A percentile compares a stretch with the other conserved stretches of the same genome.
These are phyloP conservation scores for Hygrocybe punicea DNA, from an alignment of 768 basidiomycete genomes.

Conservation along the genomic window DNA sequence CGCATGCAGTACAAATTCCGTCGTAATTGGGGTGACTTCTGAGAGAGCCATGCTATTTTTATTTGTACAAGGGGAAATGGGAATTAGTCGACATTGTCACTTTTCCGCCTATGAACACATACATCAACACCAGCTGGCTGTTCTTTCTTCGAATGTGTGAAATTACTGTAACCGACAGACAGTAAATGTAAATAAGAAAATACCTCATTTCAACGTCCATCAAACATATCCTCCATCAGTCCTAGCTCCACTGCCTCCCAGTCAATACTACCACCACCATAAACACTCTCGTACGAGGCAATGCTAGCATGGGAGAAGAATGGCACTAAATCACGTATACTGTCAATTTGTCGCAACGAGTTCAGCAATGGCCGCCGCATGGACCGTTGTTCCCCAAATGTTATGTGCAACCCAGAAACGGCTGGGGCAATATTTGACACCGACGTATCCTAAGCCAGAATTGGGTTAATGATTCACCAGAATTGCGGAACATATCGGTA, in stretches of 20 bases:
- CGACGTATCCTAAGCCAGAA: slow-evolving; percentile 26
- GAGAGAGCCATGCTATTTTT: not conserved
- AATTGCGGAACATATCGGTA: slow-evolving; percentile 5
- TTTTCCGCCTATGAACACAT: no score
- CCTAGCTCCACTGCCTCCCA: slow-evolving; percentile 86
- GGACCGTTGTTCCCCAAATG: slow-evolving; percentile 39
- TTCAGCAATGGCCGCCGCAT: slow-evolving; percentile 75
- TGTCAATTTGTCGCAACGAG: slow-evolving; percentile 69
- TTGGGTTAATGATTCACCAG: not conserved
- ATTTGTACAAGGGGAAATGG: not conserved
- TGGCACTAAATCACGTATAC: slow-evolving; percentile 77
- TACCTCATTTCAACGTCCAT: slow-evolving; percentile 43
- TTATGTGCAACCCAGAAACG: slow-evolving; percentile 22
- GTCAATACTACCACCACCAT: slow-evolving; percentile 78
- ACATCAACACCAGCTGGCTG: not conserved
- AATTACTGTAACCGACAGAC: not conserved
- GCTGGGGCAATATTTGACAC: slow-evolving; percentile 24
- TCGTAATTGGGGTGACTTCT: slow-evolving; percentile 86
- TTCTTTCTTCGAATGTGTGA: not conserved
- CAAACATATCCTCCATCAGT: slow-evolving; percentile 86
- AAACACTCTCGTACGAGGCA: slow-evolving; percentile 85
- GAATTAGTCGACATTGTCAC: no score
- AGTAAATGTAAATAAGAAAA: no score
- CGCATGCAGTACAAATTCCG: slow-evolving; percentile 87
- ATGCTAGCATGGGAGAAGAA: slow-evolving; percentile 92